These are phyloP conservation scores for Saccharomyces hybrid DNA, from an alignment of 1,139 yeast genomes.

Conservation along the genomic window DNA sequence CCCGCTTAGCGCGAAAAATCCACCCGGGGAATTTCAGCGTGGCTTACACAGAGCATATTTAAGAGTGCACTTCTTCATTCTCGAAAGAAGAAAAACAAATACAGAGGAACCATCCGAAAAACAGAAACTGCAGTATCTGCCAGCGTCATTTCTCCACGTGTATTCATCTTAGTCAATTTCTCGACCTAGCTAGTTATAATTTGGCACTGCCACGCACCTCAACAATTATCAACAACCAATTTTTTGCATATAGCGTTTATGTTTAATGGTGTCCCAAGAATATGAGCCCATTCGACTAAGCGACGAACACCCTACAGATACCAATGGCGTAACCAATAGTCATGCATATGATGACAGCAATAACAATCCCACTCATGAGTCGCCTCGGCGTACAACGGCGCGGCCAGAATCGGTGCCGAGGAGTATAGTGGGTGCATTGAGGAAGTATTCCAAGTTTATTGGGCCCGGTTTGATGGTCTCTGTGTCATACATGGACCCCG, in stretches of 20 bases:
- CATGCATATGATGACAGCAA: neutral
- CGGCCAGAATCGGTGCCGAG: neutral
- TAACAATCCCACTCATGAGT: neutral
- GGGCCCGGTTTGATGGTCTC: slow-evolving; percentile 77
- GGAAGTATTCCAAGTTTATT: slow-evolving; percentile 52
- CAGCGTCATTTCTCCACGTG: neutral
- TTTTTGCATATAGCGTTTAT: neutral
- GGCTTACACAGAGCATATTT: neutral
- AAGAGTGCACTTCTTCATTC: neutral
- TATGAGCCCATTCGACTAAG: slow-evolving; percentile 7
- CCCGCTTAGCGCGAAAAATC: neutral
- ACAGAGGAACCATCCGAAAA: neutral
- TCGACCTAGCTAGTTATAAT: neutral
- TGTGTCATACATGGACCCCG: slow-evolving; percentile 78
- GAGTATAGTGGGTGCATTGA: slow-evolving; percentile 10
- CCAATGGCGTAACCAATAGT: neutral
- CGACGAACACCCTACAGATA: neutral
- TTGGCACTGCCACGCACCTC: neutral
- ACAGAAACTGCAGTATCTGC: neutral
- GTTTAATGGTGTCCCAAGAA: slow-evolving; percentile 7
- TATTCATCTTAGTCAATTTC: neutral
- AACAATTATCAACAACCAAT: neutral
- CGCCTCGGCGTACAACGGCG: neutral
- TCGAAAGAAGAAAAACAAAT: neutral
- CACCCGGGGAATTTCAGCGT: neutral